Evolutionary conservation across 2,329 filamentous ascomycete genomes (phyloP), one percentile per base, ranked within the genome.

Genomic region (Ceratocystis destructans): DNA sequence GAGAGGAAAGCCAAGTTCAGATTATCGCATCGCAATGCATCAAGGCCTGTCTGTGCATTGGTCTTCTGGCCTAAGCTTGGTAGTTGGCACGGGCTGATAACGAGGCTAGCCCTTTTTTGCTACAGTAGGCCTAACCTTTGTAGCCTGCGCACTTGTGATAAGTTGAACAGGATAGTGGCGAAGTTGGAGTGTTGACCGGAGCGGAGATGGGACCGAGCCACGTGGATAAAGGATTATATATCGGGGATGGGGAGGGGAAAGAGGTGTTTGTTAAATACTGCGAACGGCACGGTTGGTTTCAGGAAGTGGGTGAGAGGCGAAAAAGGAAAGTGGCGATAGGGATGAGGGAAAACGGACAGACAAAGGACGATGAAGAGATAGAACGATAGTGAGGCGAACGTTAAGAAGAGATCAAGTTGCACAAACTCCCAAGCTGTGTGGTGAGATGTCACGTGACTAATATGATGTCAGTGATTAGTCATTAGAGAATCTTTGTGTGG

Each of bases 181-280:
- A 59, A 59, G 55, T 59, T 17, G 10, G 3, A 17, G 31, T 5
- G 55, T 37, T 59, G 55, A 31, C 28, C 55, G 55, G 55, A 37
- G 55, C 55, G 55, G 55, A 59, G 55, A 59, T 37, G 55, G 55
- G 55, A 59, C 55, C 55, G 55, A 59, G 55, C 55, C 55, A 59
- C 55, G 55, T 59, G 55, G 55, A 59, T 37, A 31, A 17, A 59
- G 28, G 28, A 37, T 59, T 7, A 4, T 59, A 12, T 59, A 31
- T 59, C 48, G 10, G 48, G n/a, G 10, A 20, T 53, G n/a, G 10
- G n/a, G 10, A 53, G 48, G 22, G 7, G 48, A 20, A 53, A 20
- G n/a, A 20, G n/a, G 12, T 37, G 28, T 28, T 15, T 31, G 31
- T 8, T 31, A 12, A 17, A n/a, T 59, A 25, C 4, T 8, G 15